Percentiles rank a stretch among this genome's conserved stretches.
These are phyloP conservation scores for Nakazawaea molendinolei DNA, from an alignment of 805 yeast genomes.

Conservation along the genomic window DNA sequence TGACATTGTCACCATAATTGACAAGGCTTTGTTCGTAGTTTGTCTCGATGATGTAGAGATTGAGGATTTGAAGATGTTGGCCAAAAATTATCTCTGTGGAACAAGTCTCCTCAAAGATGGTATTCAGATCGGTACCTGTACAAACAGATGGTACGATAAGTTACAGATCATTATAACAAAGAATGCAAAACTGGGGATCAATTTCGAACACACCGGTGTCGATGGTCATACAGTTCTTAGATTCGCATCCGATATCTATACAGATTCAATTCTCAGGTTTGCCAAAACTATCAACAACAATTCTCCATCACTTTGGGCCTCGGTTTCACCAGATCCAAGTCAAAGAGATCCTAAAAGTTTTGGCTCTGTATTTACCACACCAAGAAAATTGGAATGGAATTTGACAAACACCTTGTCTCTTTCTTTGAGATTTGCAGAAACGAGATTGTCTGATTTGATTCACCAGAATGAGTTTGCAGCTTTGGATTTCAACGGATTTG, in stretches of 20 bases:
- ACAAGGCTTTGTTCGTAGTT: constrained; percentile 74
- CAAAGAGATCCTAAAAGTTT: constrained; percentile 34
- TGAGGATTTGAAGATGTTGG: constrained; percentile 54
- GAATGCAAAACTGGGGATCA: constrained; percentile 89
- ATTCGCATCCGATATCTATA: constrained; percentile 83
- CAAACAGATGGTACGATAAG: constrained; percentile 93
- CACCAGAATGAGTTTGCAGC: constrained; percentile 85
- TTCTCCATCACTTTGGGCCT: constrained; percentile 65
- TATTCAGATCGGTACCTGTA: constrained; percentile 88
- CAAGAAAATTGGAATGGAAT: constrained; percentile 86
- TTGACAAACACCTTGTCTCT: constrained; percentile 71
- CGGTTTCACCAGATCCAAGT: constrained; percentile 41
- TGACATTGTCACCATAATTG: constrained; percentile 70
- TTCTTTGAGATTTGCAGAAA: constrained; percentile 84
- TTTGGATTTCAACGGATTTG: constrained; percentile 66
- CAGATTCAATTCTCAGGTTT: constrained; percentile 82
- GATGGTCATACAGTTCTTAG: constrained; percentile 92
- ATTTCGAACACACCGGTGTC: constrained; percentile 91
- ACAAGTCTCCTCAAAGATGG: constrained; percentile 73
- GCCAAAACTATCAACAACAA: constrained; percentile 76
- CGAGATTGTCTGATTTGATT: constrained; percentile 78
- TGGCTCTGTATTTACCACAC: constrained; percentile 54
- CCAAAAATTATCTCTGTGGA: constrained; percentile 87
- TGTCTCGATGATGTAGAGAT: constrained; percentile 77
- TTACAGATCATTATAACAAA: constrained; percentile 80